These are phyloP conservation scores for Stemphylium lycopersici DNA, from an alignment of 2,329 filamentous ascomycete species.

Conservation along the genomic window DNA sequence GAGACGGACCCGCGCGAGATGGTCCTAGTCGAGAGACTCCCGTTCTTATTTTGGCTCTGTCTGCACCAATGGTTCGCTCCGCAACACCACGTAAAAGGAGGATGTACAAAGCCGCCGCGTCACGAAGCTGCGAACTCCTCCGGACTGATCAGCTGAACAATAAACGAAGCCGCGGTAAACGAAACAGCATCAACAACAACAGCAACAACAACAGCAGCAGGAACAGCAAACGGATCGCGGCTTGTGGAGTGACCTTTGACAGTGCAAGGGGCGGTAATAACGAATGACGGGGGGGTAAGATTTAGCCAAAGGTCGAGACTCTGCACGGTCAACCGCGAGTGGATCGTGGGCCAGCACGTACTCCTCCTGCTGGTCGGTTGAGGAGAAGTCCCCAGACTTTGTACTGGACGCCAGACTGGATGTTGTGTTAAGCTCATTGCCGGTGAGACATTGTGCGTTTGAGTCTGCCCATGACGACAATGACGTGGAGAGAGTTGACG, in stretches of 20 bases:
- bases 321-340: conserved; percentile 5
- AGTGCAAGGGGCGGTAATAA: conserved; percentile 18
- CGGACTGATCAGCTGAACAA: background rate
- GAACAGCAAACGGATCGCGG: conserved; percentile 5
- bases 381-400: conserved; percentile 13
- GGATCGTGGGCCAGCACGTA: conserved; percentile 15
- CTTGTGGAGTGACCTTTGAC: conserved; percentile 1
- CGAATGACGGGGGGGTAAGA: conserved; percentile 12
- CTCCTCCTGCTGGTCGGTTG: conserved; percentile 2
- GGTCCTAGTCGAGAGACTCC: conserved; percentile 6
- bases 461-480: background rate
- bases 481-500: conserved; percentile 4
- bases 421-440: conserved; percentile 10
- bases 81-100: background rate
- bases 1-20: conserved; percentile 18
- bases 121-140: too few species aligned
- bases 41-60: conserved; percentile 4
- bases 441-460: conserved; percentile 11
- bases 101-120: background rate
- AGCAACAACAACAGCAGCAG: conserved; percentile 6
- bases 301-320: conserved; percentile 16
- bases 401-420: conserved; percentile 2
- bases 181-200: background rate
- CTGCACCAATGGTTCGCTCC: conserved; percentile 4
- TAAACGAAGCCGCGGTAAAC: background rate